Conservation (phyloP, 768 basidiomycete species). For the Lactifluus piperatus region DNA sequence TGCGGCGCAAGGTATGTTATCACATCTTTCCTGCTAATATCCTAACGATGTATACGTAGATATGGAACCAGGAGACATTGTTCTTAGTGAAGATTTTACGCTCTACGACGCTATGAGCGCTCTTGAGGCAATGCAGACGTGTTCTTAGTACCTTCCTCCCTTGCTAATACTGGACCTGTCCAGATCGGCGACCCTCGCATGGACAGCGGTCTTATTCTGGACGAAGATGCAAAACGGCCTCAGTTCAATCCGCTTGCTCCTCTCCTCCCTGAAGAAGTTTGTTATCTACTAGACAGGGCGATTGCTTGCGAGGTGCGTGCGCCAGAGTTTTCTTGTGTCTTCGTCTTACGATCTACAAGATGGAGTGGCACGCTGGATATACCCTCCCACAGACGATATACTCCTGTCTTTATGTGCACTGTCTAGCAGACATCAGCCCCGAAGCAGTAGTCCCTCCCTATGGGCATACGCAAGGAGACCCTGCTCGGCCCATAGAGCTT, state of each 20-base stretch:
- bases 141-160: conserved; percentile 18
- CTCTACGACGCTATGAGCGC: conserved; percentile 92
- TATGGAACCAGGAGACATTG: conserved; percentile 52
- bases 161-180: conserved; percentile 13
- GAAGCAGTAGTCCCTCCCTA: conserved; percentile 34
- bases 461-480: conserved; percentile 28
- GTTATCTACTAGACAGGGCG: conserved; percentile 78
- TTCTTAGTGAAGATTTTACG: conserved; percentile 62
- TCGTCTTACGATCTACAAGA: conserved; percentile 36
- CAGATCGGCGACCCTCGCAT: conserved; percentile 87
- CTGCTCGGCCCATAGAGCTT: conserved; percentile 48
- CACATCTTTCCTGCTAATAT: not conserved
- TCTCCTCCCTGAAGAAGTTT: conserved; percentile 71
- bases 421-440: conserved; percentile 50
- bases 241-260: conserved; percentile 56
- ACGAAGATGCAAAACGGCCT: conserved; percentile 32
- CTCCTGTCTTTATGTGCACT: conserved; percentile 67
- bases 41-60: conserved; percentile 29
- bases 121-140: conserved; percentile 53
- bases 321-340: not conserved
- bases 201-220: conserved; percentile 62
- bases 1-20: conserved; percentile 49
- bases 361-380: conserved; percentile 82
- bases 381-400: conserved; percentile 82
- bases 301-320: conserved; percentile 67